Evolutionary conservation across 2,329 filamentous ascomycete genomes (phyloP).

Genomic region (Sarocladium strictum): DNA sequence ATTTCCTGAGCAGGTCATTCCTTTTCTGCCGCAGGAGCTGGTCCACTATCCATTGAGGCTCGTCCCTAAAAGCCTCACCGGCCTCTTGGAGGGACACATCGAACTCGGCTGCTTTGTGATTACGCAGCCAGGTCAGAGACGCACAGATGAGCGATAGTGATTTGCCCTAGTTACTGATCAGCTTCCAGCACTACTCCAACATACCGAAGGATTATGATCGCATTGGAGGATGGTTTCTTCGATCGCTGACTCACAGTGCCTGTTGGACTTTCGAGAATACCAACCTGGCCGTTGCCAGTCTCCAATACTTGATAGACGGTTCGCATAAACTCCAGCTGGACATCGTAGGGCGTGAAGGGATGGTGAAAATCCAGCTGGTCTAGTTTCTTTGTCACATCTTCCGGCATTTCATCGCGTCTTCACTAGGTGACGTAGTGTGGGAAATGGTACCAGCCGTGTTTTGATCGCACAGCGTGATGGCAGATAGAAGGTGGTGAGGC

Average conservation of each 20-base stretch:
- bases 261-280: conserved; percentile 90
- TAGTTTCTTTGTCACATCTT: neutral
- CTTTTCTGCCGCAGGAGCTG: conserved; percentile 65
- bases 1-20: conserved; percentile 58
- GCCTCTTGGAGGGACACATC: conserved; percentile 44
- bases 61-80: conserved; percentile 48
- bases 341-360: conserved; percentile 80
- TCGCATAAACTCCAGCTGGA: conserved; percentile 84
- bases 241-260: conserved; percentile 60
- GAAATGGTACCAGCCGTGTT: no score
- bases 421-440: no score
- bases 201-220: neutral
- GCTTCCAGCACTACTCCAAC: no score
- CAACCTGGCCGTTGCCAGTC: conserved; percentile 63
- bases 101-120: conserved; percentile 61
- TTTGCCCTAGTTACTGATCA: conserved; percentile 66
- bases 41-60: conserved; percentile 80
- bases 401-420: neutral
- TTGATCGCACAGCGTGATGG: no score
- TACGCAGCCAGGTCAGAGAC: conserved; percentile 83
- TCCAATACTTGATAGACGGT: conserved; percentile 75
- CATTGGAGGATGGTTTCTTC: neutral
- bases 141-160: conserved; percentile 87
- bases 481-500: no score
- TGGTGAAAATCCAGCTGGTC: conserved; percentile 66